phyloP scores from a whole-genome alignment of 192 early-diverging fungal species.

The Radiomyces spectabilis region DNA sequence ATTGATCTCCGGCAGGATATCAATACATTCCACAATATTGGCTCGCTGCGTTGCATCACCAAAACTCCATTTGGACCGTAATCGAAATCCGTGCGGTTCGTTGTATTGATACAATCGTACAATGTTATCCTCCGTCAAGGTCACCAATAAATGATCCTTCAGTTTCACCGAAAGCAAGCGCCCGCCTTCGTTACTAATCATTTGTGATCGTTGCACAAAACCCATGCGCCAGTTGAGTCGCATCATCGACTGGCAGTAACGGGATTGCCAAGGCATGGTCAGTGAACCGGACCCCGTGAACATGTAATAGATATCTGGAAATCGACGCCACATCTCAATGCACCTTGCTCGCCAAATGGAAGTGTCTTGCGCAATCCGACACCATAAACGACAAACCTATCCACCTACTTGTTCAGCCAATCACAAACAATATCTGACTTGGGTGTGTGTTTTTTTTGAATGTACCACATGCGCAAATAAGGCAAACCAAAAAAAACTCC shows the following conservation, averaged over 20 bases:
- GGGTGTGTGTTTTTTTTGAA: neutral
- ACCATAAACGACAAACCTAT: constrained; percentile 20
- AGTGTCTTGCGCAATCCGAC: constrained; percentile 13
- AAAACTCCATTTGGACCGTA: constrained; percentile 15
- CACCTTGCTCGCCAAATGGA: constrained; percentile 13
- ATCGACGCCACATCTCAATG: neutral
- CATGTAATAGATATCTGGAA: constrained; percentile 7
- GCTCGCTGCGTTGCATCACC: neutral
- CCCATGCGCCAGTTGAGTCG: constrained; percentile 21
- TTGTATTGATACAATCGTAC: constrained; percentile 18
- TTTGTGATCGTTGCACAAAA: constrained; percentile 6
- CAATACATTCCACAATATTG: constrained; percentile 20
- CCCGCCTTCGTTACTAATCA: constrained; percentile 1
- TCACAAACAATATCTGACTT: neutral
- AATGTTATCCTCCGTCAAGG: constrained; percentile 21
- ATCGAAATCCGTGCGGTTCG: constrained; percentile 3
- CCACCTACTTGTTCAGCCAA: no score
- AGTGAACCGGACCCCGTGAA: no score
- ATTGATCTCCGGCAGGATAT: constrained; percentile 26
- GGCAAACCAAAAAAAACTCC: neutral
- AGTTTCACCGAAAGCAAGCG: constrained; percentile 18
- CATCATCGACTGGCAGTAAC: constrained; percentile 15
- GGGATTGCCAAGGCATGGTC: constrained; percentile 15
- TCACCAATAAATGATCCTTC: constrained; percentile 8
- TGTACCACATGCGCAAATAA: neutral